Conservation (phyloP, 2,329 filamentous ascomycete genomes). For the Aschersonia sp. region DNA sequence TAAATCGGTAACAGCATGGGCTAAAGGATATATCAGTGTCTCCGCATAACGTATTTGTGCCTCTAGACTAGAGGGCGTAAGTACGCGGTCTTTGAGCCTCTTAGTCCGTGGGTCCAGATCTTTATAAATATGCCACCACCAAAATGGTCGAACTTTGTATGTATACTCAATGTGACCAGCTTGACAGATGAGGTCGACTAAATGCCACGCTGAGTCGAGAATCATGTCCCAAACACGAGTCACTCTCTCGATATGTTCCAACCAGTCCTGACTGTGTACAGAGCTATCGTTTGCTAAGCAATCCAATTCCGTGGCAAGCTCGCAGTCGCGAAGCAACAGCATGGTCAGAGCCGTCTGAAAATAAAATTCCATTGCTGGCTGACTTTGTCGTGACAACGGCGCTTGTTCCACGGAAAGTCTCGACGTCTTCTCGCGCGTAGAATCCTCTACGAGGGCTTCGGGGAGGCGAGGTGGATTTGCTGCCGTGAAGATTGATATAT, state of each 20-base stretch:
- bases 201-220: slow-evolving; percentile 21
- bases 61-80: slow-evolving; percentile 12
- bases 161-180: slow-evolving; percentile 17
- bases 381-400: slow-evolving; percentile 9
- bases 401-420: slow-evolving; percentile 13
- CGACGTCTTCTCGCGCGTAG: slow-evolving; percentile 15
- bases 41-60: slow-evolving; percentile 15
- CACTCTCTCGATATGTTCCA: slow-evolving; percentile 8
- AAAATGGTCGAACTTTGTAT: slow-evolving; percentile 20
- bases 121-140: slow-evolving; percentile 25
- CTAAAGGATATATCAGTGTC: slow-evolving; percentile 16
- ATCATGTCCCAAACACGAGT: slow-evolving; percentile 18
- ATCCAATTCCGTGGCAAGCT: slow-evolving; percentile 8
- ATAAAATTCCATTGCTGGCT: slow-evolving; percentile 15
- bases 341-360: slow-evolving; percentile 14
- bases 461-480: slow-evolving; percentile 15
- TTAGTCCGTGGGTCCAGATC: slow-evolving; percentile 16
- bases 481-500: slow-evolving; percentile 23
- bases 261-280: slow-evolving; percentile 1
- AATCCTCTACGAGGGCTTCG: slow-evolving; percentile 16
- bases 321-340: slow-evolving; percentile 7
- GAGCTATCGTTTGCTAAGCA: slow-evolving; percentile 1
- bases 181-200: slow-evolving; percentile 18
- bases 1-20: slow-evolving; percentile 20
- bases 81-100: slow-evolving; percentile 15